Evolutionary conservation across 257 asterid species (phyloP), one percentile per base, ranked within the genome.

Genomic region (Datura wrightii): DNA sequence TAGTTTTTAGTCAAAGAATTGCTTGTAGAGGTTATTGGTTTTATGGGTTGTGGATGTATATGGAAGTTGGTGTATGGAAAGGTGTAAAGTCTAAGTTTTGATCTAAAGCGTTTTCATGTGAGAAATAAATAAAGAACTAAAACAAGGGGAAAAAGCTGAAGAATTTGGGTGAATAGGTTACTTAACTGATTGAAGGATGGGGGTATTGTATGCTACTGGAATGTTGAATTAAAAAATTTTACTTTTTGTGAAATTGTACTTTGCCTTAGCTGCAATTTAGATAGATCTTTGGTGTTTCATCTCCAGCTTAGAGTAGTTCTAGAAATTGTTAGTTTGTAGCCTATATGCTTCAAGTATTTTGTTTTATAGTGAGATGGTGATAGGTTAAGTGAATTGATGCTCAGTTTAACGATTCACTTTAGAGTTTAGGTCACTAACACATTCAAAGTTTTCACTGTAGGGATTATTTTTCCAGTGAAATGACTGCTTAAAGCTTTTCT

Each of bases 201-300:
- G 31, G 19, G 46, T 52, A 31, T 8, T 13, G 81, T 3, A 74
- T 74, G 19, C 44, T 13, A 13, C 44, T 50, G 7, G 60, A 74
- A 0, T 74, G 31, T 37, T 67, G 42, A 14, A 11, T 74, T 1
- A 4, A 48, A 31, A 13, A 50, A 50, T 6, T 3, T 34, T 14
- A 0, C 42, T 48, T 0, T 24, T 50, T 0, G 1, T 4, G 44
- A 24, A 0, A 0, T 13, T 0, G 46, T 50, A 76, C 4, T 37
- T 2, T 19, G 82, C 1, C 50, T 0, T 50, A 76, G 10, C 46
- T 13, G 62, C 44, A 76, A 0, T 50, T 24, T 50, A 6, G 8
- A 76, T 76, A 2, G 19, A 46, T 3, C 42, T 74, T 48, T 48
- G 80, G 24, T 3, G 24, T 67, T 3, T 59, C 10, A 8, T 6